Evolutionary conservation across 176 grass and related monocot species (phyloP).

Genomic region (Triticum timopheevii): DNA sequence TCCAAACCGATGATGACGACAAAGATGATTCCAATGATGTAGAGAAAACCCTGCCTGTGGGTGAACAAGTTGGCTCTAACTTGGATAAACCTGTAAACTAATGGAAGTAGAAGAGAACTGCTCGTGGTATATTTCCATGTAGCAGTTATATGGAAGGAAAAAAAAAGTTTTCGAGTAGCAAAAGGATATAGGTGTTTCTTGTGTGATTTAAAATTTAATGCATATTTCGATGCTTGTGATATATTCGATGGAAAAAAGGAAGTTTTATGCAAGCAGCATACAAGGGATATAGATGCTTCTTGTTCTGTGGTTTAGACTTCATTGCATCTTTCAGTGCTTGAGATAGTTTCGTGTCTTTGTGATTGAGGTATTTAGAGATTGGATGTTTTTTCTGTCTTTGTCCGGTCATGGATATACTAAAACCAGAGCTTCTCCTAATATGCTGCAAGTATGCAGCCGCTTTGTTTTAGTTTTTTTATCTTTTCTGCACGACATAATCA

Average conservation of each 20-base stretch:
- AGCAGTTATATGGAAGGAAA: not conserved
- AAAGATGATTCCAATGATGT: conserved; percentile 6
- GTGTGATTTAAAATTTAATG: not conserved
- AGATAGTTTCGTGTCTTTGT: not conserved
- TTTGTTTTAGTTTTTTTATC: not conserved
- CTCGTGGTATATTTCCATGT: not conserved
- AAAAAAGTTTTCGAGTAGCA: not conserved
- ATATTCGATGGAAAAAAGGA: not conserved
- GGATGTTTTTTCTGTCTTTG: not conserved
- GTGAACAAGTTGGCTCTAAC: conserved; percentile 18
- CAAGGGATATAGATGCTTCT: not conserved
- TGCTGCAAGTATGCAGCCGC: not conserved
- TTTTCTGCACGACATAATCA: not conserved
- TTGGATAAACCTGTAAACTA: conserved; percentile 35
- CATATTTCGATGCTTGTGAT: not conserved
- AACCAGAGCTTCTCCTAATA: not conserved
- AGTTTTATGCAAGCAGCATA: no score
- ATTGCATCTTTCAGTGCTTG: not conserved
- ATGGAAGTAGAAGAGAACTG: not conserved
- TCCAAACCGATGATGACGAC: conserved; percentile 39
- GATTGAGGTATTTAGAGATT: not conserved
- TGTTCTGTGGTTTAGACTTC: not conserved
- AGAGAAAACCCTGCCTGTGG: conserved; percentile 19
- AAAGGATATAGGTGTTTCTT: not conserved
- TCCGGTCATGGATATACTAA: not conserved